Evolutionary conservation across 2,329 filamentous ascomycete genomes (phyloP), one percentile per base, ranked within the genome.

Genomic region (Alternaria arbusti): DNA sequence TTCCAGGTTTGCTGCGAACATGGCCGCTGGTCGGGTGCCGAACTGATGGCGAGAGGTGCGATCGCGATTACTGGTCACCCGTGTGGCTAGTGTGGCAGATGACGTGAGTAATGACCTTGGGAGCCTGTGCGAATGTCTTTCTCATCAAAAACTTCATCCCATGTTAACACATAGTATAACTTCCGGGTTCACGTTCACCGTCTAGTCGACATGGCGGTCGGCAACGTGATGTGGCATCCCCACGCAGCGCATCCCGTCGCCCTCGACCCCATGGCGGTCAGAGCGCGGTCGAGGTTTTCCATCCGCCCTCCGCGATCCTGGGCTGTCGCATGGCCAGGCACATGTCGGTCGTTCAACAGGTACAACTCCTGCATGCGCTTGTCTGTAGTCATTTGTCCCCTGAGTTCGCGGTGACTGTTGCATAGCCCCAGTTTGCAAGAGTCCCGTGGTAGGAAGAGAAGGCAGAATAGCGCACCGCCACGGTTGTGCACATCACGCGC

Each of bases 151-250:
- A 52, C 49, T 25, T 36, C 49, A 20, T 52, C n/a, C 49, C 49
- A 36, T 23, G 49, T 52, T 25, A 25, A 23, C 49, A 52, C 30
- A 23, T 36, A 12, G 49, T 36, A 52, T 52, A 52, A 23, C 49
- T 20, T 36, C 28, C 30, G 23, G 49, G 49, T 52, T 52, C 49
- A 40, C 49, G 49, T 52, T 58, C 44, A 45, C 30, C 54, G 59
- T 43, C 55, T 51, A 50, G 30, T 51, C 49, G 59, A 62, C 59
- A 62, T 54, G 60, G 60, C 60, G 60, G 60, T 63, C 56, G 55
- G 52, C 56, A 59, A 49, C 50, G 56, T 63, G 60, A 63, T 59
- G 60, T 63, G 60, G 60, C 60, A 63, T 58, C 49, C 50, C 60
- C 60, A 63, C 56, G 49, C 51, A 63, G 44, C 56, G 43, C 59